Evolutionary conservation across 495 filamentous ascomycete species (phyloP), one percentile per base, ranked within the genome.

Genomic region (Sporormia fimetaria): DNA sequence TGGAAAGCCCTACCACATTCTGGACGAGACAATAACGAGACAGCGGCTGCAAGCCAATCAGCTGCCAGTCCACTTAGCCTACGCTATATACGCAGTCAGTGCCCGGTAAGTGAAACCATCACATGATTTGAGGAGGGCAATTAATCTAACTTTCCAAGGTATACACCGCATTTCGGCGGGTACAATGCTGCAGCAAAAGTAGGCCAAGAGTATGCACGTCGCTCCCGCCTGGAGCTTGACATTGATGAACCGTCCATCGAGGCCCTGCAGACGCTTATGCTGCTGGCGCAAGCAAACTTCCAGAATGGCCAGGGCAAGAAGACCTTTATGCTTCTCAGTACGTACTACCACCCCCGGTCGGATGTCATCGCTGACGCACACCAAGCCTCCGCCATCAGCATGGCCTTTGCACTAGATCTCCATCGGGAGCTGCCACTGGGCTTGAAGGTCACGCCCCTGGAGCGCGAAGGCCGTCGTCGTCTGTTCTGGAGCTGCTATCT

Each of bases 401-500:
- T 87, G 83, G 76, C 77, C 7, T 70, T 86, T 51, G 80, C 81
- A 9, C 66, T 88, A 9, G 81, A 82, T 47, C 61, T 87, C 22
- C 80, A 87, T 49, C 75, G 81, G 9, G 61, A 88, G 61, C 62
- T 75, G 12, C 74, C 82, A 20, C 42, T 64, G 24, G 68, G 71
- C 30, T 54, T 69, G 16, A 70, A 71, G 20, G 61, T 79, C 3
- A 64, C 71, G 0, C 62, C 73, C 2, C 54, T 68, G 7, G 83
- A 87, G 47, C 71, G 77, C 34, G 84, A 92, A 61, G 76, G 74
- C 48, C 68, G 80, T 25, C 70, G 83, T 30, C 68, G 77, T 17
- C 59, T 92, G 14, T 92, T 92, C 55, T 92, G 84, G 84, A 73
- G 80, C 3, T 82, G 80, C 44, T 92, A 87, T 50, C 64, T 87